Evolutionary conservation across 805 yeast genomes (phyloP).

Genomic region (Tetrapisispora pingtungensis): DNA sequence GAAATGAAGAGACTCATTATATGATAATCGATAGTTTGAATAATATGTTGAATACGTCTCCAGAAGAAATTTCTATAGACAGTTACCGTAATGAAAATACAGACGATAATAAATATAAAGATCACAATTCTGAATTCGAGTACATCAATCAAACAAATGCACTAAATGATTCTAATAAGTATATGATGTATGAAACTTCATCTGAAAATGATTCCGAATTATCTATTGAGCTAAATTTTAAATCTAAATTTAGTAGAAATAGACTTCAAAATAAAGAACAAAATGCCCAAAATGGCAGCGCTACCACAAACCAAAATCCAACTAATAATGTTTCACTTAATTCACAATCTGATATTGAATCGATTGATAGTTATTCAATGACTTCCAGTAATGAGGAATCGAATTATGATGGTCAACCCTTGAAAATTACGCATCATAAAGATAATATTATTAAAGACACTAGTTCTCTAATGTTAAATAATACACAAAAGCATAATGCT

Average conservation of each 20-base stretch:
- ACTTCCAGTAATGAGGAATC: background rate
- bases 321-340: background rate
- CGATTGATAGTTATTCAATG: conserved; percentile 16
- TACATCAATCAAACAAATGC: background rate
- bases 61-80: background rate
- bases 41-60: conserved; percentile 8
- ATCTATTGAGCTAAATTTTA: conserved; percentile 4
- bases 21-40: conserved; percentile 22
- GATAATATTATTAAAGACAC: conserved; percentile 5
- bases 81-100: background rate
- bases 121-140: background rate
- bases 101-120: background rate
- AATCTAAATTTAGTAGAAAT: conserved; percentile 2
- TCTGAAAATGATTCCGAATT: conserved; percentile 1
- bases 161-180: background rate
- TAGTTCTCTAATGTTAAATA: background rate
- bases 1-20: conserved; percentile 28
- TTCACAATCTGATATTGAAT: conserved; percentile 19
- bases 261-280: background rate
- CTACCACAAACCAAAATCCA: background rate
- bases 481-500: background rate
- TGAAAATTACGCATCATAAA: conserved; percentile 11
- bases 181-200: background rate
- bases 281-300: too few relatives aligned
- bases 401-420: conserved; percentile 10